Evolutionary conservation across 352 stramenopile genomes (phyloP), one percentile per base, ranked within the genome.

Genomic region (Phytopythium aichiense): DNA sequence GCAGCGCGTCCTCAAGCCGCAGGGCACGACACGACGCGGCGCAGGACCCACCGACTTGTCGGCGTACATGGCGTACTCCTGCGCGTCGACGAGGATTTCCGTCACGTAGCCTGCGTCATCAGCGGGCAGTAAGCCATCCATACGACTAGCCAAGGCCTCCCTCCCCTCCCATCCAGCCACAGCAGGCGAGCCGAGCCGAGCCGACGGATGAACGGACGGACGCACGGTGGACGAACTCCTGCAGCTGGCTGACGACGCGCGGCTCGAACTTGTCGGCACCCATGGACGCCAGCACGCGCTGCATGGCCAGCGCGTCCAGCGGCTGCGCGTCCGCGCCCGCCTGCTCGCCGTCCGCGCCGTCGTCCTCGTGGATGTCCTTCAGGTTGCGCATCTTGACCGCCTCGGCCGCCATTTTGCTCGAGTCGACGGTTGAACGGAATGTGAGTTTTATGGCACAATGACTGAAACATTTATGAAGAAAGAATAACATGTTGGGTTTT

Each of bases 151-250:
- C 35, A 40, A 8, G 9, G 9, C 35, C 12, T 15, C 12, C 6
- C 35, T 16, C 35, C 12, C n/a, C 35, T 40, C 35, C 12, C 7
- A 7, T 31, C 28, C 2, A 31, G 28, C 28, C 28, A 31, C 28
- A 31, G 3, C 28, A 31, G 28, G 3, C 28, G 4, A 31, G 28
- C 28, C 28, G 4, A 31, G 28, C 28, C 28, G 28, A 31, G 28
- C 28, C 28, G 28, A 31, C 28, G 28, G 28, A 31, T 4, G 28
- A 31, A 31, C 35, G 35, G 12, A 15, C 8, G 35, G 0, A 69
- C 81, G 43, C 69, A 95, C 86, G 84, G 62, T 95, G 86, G 23
- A 91, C 73, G 59, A 94, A 93, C 66, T 95, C 87, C 52, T 90
- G 83, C 30, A 95, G 73, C 68, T 95, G 86, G 58, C 69, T 71